Evolutionary conservation across 1,139 yeast species (phyloP), one percentile per base, ranked within the genome.

Genomic region (Sugiyamaella neomexicana): DNA sequence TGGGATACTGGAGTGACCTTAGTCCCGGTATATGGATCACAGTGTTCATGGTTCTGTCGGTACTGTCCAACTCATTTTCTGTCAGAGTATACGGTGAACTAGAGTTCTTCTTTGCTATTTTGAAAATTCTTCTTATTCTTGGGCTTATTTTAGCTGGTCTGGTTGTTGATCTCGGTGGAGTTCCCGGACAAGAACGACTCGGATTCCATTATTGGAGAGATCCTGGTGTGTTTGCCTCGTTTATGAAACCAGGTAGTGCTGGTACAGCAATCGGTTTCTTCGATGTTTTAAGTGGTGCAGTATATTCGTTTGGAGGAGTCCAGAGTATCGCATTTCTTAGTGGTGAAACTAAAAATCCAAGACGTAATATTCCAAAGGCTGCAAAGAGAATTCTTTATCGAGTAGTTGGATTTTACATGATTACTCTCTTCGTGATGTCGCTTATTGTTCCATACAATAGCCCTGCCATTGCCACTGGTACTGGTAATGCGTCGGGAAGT

Each of bases 251-350:
- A n/a, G 52, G 52, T n/a, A 13, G 34, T 17, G 52, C 52, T 16
- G 52, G 52, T 12, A 49, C 23, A 16, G 52, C 46, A 7, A 49
- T 49, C 56, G 97, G 97, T 61, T 82, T 89, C 29, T 81, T 90
- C 65, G 76, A 87, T 12, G 86, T 86, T 32, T 86, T 90, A 65
- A 89, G 89, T 52, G 81, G 85, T 29, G 95, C 96, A 29, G 95
- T 96, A 5, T 90, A 89, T 71, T 83, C 96, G 2, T 86, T 87
- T 65, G 90, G 91, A 52, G 95, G 95, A 64, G 81, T 86, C 52
- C 96, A 88, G 72, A 77, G 86, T 66, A 85, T 86, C 55, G 93
- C 95, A 54, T 75, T 89, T 59, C 90, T 95, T 15, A 89, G 95
- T 38, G 89, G 95, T 13, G 96, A 89, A 72, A 82, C 95, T 46